A percentile compares a stretch with the other conserved stretches of the same genome.
phyloP scores from a whole-genome alignment of 2,329 filamentous ascomycete genomes.

The Neonectria ditissima region DNA sequence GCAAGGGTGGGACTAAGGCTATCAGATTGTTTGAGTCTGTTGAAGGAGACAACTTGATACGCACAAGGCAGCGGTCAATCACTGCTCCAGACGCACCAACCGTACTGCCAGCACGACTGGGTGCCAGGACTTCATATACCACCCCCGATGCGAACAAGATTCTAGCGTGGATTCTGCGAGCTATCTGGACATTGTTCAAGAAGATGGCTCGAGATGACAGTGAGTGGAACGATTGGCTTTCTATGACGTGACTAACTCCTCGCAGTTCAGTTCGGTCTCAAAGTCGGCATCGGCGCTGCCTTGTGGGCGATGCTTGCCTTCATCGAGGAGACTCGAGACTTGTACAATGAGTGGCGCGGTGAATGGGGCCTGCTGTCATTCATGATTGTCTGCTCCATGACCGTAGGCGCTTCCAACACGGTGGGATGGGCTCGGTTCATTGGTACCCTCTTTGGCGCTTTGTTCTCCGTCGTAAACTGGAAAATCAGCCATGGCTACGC shows the following conservation, averaged over 20 bases:
- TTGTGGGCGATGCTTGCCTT: constrained; percentile 92
- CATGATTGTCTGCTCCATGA: constrained; percentile 99
- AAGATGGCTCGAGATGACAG: constrained; percentile 61
- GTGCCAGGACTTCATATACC: constrained; percentile 23
- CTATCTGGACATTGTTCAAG: constrained; percentile 51
- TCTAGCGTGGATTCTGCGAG: constrained; percentile 36
- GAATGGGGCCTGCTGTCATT: constrained; percentile 98
- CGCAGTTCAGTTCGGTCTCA: constrained; percentile 79
- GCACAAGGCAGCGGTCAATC: not conserved
- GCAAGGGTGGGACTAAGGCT: constrained; percentile 24
- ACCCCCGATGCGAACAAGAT: constrained; percentile 36
- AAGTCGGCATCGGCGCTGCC: constrained; percentile 90
- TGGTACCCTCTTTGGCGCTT: constrained; percentile 85
- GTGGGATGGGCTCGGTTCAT: constrained; percentile 87
- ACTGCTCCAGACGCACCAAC: constrained; percentile 5
- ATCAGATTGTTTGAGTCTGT: constrained; percentile 55
- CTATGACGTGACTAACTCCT: constrained; percentile 53
- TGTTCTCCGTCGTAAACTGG: constrained; percentile 83
- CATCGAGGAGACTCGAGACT: constrained; percentile 78
- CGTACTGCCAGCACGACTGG: not conserved
- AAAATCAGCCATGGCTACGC: constrained; percentile 79
- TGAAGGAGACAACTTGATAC: constrained; percentile 36
- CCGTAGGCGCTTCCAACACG: constrained; percentile 95
- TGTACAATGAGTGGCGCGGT: constrained; percentile 89
- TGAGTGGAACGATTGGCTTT: constrained; percentile 53